Percentiles rank a stretch among this genome's conserved stretches.
Conservation (phyloP, 495 filamentous ascomycete species). For the Penicillium chermesinum region DNA sequence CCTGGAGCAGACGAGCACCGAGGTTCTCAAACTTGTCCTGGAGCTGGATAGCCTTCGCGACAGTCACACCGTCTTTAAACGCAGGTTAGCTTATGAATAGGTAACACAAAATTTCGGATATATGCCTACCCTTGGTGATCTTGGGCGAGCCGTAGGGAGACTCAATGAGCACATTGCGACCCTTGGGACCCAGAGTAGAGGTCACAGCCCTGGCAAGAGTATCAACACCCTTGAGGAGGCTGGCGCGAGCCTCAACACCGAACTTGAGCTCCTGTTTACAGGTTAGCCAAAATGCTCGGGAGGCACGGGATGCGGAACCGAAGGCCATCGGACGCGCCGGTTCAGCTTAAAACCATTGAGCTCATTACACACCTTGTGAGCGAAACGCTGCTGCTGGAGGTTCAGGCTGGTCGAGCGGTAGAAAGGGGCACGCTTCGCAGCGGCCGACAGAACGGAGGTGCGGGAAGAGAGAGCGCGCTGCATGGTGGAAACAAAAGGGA, state of each 20-base stretch:
- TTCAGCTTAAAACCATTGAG: constrained; percentile 2
- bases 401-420: constrained; percentile 50
- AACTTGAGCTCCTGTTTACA: constrained; percentile 85
- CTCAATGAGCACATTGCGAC: constrained; percentile 96
- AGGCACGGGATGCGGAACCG: constrained; percentile 14
- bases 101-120: neutral
- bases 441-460: constrained; percentile 66
- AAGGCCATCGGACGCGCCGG: neutral
- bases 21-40: constrained; percentile 99
- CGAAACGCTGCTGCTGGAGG: constrained; percentile 82
- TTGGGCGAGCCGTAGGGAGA: constrained; percentile 96
- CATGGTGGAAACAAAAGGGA: constrained; percentile 48
- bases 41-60: constrained; percentile 84
- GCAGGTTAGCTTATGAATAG: constrained; percentile 2
- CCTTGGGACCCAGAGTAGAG: constrained; percentile 95
- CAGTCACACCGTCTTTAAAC: constrained; percentile 80
- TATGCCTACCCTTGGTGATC: constrained; percentile 88
- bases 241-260: constrained; percentile 86
- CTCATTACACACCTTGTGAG: constrained; percentile 73
- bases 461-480: constrained; percentile 66
- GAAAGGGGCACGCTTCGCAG: constrained; percentile 51
- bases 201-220: constrained; percentile 94
- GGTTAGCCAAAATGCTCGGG: constrained; percentile 22
- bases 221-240: constrained; percentile 90
- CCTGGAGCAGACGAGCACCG: constrained; percentile 90